These are phyloP conservation scores for Leishmania lainsoni DNA, from an alignment of 208 protist species.

Conservation along the genomic window DNA sequence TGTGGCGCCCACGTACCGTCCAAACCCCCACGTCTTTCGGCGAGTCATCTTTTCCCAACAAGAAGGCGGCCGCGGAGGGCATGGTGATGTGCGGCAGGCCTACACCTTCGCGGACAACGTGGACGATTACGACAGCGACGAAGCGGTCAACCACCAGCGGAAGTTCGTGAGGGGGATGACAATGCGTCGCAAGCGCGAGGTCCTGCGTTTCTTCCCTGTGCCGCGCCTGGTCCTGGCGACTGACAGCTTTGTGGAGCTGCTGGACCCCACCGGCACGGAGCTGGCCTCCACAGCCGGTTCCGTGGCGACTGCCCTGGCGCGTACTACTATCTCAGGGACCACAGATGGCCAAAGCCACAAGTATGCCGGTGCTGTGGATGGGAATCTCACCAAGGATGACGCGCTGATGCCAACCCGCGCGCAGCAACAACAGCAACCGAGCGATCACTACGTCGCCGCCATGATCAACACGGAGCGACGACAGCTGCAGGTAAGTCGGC, in stretches of 20 bases:
- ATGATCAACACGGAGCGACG: slow-evolving; percentile 20
- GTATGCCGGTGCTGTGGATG: neutral
- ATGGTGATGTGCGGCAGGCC: neutral
- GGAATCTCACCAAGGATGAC: neutral
- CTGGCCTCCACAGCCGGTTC: slow-evolving; percentile 16
- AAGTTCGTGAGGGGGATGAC: neutral
- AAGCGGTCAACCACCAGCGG: neutral
- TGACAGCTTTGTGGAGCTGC: slow-evolving; percentile 53
- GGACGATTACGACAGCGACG: neutral
- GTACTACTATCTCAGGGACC: neutral
- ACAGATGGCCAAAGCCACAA: neutral
- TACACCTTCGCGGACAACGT: neutral
- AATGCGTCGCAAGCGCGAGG: slow-evolving; percentile 1
- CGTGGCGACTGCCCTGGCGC: neutral
- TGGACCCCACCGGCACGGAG: slow-evolving; percentile 48
- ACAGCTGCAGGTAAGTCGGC: slow-evolving; percentile 12
- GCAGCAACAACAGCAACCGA: slow-evolving; percentile 4
- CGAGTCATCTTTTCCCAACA: slow-evolving; percentile 5
- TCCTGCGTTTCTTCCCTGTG: slow-evolving; percentile 46
- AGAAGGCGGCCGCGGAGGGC: neutral
- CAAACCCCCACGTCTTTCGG: slow-evolving; percentile 55
- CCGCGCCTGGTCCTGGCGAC: slow-evolving; percentile 70
- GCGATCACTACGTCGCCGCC: slow-evolving; percentile 11
- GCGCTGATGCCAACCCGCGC: neutral
- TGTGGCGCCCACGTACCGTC: slow-evolving; percentile 76